Base-by-base conservation (phyloP, 139 green algal species). In the Astrephomene gubernaculifera region DNA sequence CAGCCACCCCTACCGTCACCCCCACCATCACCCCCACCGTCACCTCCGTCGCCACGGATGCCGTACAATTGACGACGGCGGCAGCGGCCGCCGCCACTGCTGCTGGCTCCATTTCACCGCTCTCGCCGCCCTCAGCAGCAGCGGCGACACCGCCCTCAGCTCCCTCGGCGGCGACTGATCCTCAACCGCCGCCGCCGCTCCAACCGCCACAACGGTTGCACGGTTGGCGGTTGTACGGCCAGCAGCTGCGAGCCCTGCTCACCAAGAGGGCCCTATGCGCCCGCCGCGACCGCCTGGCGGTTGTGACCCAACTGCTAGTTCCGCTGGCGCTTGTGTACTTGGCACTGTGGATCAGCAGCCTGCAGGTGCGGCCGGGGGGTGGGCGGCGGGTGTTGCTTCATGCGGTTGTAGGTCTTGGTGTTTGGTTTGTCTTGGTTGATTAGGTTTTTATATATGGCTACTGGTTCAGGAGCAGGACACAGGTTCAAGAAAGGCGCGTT, bases 201-300 rank as follows among this genome's bases (percentile, higher is more conserved):
- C 57, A 24, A 9, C 61, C 38, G 29, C 5, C 41, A 31, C 44
- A 24, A 9, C 31, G 71, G 36, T 29, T 91, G 67, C 14, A 21
- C 21, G 83, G 83, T 29, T 45, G 24, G 65, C 29, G 69, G 21
- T 87, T 96, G 71, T 94, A 90, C 68, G 54, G 53, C 41, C 88
- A 90, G 72, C 94, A 95, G 85, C 82, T 93, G 33, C 81, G 81
- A 0, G 94, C 90, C 3, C 89, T 97, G 86, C 87, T 96, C 31
- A 52, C 86, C 38, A 97, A 97, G 90, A 82, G 94, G 8, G 81
- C 79, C 45, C 82, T 95, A 85, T 93, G 90, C 39, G 92, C 92
- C 22, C 75, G 79, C 8, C 86, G 90, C 27, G 94, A 96, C 81
- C 79, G 82, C 12, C 75, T 93, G 79, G 89, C 93, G 21, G 49